Conservation (phyloP, 768 basidiomycete species). For the Lepiota brunneoincarnata region DNA sequence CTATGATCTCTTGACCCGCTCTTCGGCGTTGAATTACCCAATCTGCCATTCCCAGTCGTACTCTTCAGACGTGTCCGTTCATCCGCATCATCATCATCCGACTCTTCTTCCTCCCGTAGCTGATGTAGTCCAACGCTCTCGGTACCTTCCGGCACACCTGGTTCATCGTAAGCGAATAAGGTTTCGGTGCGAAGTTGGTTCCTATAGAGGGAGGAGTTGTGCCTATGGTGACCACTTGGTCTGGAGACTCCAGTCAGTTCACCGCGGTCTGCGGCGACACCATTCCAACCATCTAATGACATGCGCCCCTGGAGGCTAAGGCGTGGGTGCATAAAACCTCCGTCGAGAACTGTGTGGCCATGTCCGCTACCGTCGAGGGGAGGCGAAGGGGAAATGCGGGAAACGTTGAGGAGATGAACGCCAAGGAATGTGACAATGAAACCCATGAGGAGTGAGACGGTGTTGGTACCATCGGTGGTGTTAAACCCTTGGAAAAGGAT, state of each 20-base stretch:
- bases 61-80: slow-evolving; percentile 40
- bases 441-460: slow-evolving; percentile 83
- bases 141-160: slow-evolving; percentile 26
- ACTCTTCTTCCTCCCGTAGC: slow-evolving; percentile 65
- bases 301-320: slow-evolving; percentile 78
- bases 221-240: slow-evolving; percentile 48
- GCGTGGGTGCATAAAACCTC: slow-evolving; percentile 72
- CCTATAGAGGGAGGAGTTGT: slow-evolving; percentile 64
- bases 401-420: slow-evolving; percentile 90
- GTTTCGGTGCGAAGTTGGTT: slow-evolving; percentile 49
- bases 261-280: slow-evolving; percentile 19
- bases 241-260: slow-evolving; percentile 21
- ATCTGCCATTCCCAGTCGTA: slow-evolving; percentile 13
- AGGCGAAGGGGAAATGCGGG: slow-evolving; percentile 50
- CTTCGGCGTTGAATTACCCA: slow-evolving; percentile 19
- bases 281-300: slow-evolving; percentile 78
- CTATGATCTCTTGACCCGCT: slow-evolving; percentile 52
- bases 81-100: slow-evolving; percentile 44
- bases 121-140: slow-evolving; percentile 51
- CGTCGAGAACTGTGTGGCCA: slow-evolving; percentile 59
- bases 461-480: slow-evolving; percentile 78
- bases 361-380: slow-evolving; percentile 33
- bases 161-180: slow-evolving; percentile 76
- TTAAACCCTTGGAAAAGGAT: slow-evolving; percentile 98
- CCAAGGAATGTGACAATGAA: slow-evolving; percentile 94